Percentiles rank a stretch among this genome's conserved stretches.
These are phyloP conservation scores for Alternaria consortialis DNA, from an alignment of 2,329 filamentous ascomycete species.

Conservation along the genomic window DNA sequence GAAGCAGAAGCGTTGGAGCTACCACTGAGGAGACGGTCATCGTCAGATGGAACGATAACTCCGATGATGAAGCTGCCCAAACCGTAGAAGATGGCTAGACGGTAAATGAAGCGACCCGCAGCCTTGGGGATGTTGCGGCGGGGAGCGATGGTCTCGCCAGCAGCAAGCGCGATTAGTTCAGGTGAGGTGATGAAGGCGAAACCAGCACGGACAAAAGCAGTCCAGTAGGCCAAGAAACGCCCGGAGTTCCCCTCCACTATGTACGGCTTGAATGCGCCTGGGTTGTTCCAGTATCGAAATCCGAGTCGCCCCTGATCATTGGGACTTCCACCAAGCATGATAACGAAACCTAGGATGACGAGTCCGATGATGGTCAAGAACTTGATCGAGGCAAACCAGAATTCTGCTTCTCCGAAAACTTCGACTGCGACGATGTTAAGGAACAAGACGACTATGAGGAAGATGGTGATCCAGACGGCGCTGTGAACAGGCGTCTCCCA, in stretches of 20 bases:
- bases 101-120: slow-evolving; percentile 62
- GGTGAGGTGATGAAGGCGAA: slow-evolving; percentile 53
- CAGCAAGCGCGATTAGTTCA: slow-evolving; percentile 46
- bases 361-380: slow-evolving; percentile 51
- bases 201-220: slow-evolving; percentile 63
- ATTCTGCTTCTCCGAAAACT: slow-evolving; percentile 59
- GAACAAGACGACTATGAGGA: slow-evolving; percentile 46
- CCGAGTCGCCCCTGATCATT: slow-evolving; percentile 56
- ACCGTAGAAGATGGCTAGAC: slow-evolving; percentile 65
- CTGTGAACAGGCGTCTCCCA: slow-evolving; percentile 45
- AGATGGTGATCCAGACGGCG: slow-evolving; percentile 50
- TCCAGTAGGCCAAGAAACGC: slow-evolving; percentile 68
- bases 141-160: slow-evolving; percentile 47
- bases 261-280: slow-evolving; percentile 62
- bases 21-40: slow-evolving; percentile 55
- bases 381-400: slow-evolving; percentile 62
- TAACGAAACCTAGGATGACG: slow-evolving; percentile 47
- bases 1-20: slow-evolving; percentile 47
- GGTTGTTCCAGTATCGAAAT: slow-evolving; percentile 74
- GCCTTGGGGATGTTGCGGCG: slow-evolving; percentile 62
- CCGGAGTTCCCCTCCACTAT: slow-evolving; percentile 66
- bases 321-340: slow-evolving; percentile 48
- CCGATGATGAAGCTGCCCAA: slow-evolving; percentile 65
- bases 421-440: slow-evolving; percentile 49
- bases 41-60: slow-evolving; percentile 66